Evolutionary conservation across 2,329 filamentous ascomycete species (phyloP).

Genomic region (Aspergillus latus): DNA sequence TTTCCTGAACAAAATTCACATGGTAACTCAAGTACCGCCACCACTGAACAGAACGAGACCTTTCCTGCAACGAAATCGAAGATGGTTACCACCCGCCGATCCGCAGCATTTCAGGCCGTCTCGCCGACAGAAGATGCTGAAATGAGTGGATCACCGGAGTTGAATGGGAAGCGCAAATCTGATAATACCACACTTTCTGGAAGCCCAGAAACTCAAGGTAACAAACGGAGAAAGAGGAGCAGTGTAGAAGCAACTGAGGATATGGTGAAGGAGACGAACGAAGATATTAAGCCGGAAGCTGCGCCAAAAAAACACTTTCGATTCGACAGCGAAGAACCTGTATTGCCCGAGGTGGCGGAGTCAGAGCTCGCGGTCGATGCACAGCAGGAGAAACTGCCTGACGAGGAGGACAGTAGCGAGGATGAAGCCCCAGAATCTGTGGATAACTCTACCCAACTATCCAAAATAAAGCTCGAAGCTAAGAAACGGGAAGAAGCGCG

Average conservation of each 20-base stretch:
- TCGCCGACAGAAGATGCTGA: constrained; percentile 16
- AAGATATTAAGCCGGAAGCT: constrained; percentile 19
- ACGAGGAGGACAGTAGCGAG: constrained; percentile 34
- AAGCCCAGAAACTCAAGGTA: constrained; percentile 28
- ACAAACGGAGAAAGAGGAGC: constrained; percentile 37
- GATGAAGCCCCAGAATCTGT: constrained; percentile 46
- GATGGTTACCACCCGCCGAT: constrained; percentile 39
- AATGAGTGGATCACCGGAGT: constrained; percentile 17
- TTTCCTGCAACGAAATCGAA: constrained; percentile 22
- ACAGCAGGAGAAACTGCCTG: constrained; percentile 18
- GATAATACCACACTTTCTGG: constrained; percentile 19
- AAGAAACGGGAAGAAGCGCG: constrained; percentile 39
- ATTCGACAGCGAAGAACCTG: constrained; percentile 45
- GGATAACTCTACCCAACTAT: constrained; percentile 41
- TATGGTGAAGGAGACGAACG: constrained; percentile 15
- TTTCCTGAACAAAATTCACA: constrained; percentile 23
- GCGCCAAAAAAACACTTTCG: constrained; percentile 35
- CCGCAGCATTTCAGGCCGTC: constrained; percentile 24
- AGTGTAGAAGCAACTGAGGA: constrained; percentile 21
- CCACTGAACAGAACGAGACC: constrained; percentile 4
- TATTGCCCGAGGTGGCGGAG: constrained; percentile 21
- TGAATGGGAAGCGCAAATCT: constrained; percentile 38
- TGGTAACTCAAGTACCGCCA: constrained; percentile 8
- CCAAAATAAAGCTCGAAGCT: constrained; percentile 40
- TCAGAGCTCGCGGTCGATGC: constrained; percentile 23